Percentiles rank a stretch among this genome's conserved stretches.
These are phyloP conservation scores for Suhomyces chickasaworum DNA, from an alignment of 1,139 yeast species.

Conservation along the genomic window DNA sequence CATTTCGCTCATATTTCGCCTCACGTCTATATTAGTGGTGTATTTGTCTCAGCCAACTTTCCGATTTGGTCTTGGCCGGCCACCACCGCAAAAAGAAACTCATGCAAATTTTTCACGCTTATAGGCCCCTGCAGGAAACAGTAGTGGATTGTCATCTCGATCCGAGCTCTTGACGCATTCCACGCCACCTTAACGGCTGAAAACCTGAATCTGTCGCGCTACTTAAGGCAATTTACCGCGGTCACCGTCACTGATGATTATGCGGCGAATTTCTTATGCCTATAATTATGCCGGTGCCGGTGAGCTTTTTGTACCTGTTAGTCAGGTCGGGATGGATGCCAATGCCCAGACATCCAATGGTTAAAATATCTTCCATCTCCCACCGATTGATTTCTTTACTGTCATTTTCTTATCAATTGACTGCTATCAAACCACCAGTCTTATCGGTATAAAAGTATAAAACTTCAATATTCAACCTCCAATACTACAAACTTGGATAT, in stretches of 20 bases:
- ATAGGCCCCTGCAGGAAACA: background rate
- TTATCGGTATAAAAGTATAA: no score
- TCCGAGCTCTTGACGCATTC: background rate
- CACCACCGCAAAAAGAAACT: background rate
- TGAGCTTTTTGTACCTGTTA: background rate
- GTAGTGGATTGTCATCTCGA: background rate
- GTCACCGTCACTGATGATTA: background rate
- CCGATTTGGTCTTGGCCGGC: background rate
- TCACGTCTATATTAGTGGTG: background rate
- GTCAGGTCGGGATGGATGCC: background rate
- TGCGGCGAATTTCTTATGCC: background rate
- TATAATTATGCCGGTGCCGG: background rate
- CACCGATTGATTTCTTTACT: no score
- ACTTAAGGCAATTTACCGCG: slow-evolving; percentile 3
- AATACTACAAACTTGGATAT: no score
- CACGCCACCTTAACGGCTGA: background rate
- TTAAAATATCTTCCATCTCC: background rate
- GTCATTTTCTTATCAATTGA: background rate
- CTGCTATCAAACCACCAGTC: background rate
- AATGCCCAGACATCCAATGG: background rate
- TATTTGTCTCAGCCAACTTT: background rate
- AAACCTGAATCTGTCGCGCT: background rate
- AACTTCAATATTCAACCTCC: no score
- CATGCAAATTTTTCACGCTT: background rate
- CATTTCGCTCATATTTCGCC: background rate